Conservation (phyloP, 371 early-diverging fungal species). For the Mucor sp. region DNA sequence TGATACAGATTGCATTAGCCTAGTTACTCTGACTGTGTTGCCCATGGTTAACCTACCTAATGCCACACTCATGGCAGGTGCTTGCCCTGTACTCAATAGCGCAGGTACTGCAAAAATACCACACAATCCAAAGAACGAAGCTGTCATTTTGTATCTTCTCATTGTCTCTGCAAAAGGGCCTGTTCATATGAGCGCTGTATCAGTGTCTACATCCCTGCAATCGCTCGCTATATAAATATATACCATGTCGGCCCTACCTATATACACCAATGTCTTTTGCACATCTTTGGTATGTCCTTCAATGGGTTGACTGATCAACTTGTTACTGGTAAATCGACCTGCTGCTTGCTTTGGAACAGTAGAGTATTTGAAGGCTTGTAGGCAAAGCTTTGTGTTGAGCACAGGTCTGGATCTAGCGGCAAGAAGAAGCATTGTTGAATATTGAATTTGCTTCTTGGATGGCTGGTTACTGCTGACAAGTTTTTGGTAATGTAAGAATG, state of each 20-base stretch:
- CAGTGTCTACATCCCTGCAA: too few species aligned
- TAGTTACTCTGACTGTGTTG: neutral
- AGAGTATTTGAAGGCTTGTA: conserved; percentile 5
- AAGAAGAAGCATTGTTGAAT: neutral
- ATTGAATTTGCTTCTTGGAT: too few species aligned
- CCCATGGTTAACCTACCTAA: conserved; percentile 25
- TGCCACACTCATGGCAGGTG: conserved; percentile 33
- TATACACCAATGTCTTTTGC: conserved; percentile 48
- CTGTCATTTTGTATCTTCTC: conserved; percentile 51
- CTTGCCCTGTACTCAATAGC: conserved; percentile 41
- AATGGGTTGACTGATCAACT: conserved; percentile 16
- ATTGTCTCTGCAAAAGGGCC: conserved; percentile 50
- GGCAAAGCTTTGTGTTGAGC: neutral
- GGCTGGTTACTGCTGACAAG: too few species aligned
- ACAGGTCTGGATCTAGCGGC: neutral
- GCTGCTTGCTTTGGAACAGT: conserved; percentile 29
- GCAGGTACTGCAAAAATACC: conserved; percentile 49
- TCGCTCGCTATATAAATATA: neutral
- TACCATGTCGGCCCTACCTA: conserved; percentile 26
- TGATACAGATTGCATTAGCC: too few species aligned
- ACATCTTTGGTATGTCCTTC: conserved; percentile 17
- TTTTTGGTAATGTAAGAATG: too few species aligned
- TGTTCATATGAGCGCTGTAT: neutral
- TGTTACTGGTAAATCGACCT: conserved; percentile 28
- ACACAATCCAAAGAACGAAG: conserved; percentile 50